A percentile compares a stretch with the other conserved stretches of the same genome.
phyloP scores from a whole-genome alignment of 2,329 filamentous ascomycete species.

The Drechslerella stenobrocha region DNA sequence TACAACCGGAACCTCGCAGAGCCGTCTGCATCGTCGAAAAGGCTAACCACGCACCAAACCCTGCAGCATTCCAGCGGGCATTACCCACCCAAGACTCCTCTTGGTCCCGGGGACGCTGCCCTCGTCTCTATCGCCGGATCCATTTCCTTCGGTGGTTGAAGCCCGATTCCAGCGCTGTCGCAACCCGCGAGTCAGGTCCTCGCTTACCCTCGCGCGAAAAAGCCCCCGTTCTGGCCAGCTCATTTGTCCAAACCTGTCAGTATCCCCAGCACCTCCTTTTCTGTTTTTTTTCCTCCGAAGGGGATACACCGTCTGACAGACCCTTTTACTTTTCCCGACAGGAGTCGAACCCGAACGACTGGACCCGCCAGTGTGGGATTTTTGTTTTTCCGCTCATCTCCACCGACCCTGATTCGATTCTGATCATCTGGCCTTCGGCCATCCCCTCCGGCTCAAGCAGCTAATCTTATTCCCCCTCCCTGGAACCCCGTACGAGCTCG shows the following conservation, averaged over 20 bases:
- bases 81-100: no score
- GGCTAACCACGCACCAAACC: background rate
- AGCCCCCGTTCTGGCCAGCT: slow-evolving; percentile 37
- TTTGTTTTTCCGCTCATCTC: no score
- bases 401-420: no score
- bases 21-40: no score
- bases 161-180: slow-evolving; percentile 10
- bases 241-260: background rate
- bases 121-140: slow-evolving; percentile 1
- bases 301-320: slow-evolving; percentile 5
- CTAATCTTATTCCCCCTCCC: no score
- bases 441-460: no score
- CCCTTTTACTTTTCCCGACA: background rate
- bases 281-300: slow-evolving; percentile 40
- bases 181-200: slow-evolving; percentile 42
- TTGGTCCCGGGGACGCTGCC: background rate
- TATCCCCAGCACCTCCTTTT: slow-evolving; percentile 25
- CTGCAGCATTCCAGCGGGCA: no score
- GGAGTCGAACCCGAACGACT: no score
- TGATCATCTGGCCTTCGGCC: no score
- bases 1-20: no score
- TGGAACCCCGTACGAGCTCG: no score
- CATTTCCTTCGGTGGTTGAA: background rate
- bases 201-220: slow-evolving; percentile 47
- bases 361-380: no score